These are phyloP conservation scores for Aspergillus fumigatus DNA, from an alignment of 2,329 filamentous ascomycete species.

Conservation along the genomic window DNA sequence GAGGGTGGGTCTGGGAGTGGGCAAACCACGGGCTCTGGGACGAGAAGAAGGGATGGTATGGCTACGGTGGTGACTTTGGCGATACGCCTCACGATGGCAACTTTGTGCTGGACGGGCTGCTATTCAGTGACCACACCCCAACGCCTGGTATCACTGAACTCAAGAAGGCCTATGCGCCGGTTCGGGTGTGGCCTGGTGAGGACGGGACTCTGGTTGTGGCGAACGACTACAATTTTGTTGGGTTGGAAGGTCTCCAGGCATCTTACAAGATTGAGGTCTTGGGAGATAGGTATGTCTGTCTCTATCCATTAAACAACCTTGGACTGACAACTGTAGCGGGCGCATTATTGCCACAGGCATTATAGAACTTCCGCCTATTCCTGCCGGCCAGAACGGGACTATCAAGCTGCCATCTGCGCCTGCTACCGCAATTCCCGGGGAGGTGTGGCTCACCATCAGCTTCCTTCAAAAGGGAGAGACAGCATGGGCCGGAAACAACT, in stretches of 20 bases:
- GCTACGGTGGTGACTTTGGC: conserved; percentile 60
- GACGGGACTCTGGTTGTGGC: background rate
- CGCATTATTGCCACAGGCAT: background rate
- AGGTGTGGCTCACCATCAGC: conserved; percentile 21
- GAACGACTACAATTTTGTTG: background rate
- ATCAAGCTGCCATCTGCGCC: background rate
- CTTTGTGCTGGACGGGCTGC: conserved; percentile 60
- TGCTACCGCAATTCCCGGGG: conserved; percentile 21
- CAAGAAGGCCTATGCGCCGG: conserved; percentile 56
- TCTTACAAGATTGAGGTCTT: background rate
- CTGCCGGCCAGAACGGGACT: background rate
- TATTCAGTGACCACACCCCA: conserved; percentile 48
- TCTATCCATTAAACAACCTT: background rate
- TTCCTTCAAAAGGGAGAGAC: conserved; percentile 24
- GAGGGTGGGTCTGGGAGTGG: conserved; percentile 66
- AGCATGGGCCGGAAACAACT: conserved; percentile 57
- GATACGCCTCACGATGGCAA: conserved; percentile 57
- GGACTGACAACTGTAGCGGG: background rate
- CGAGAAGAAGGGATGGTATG: conserved; percentile 44
- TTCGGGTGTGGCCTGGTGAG: conserved; percentile 20
- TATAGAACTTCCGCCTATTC: background rate
- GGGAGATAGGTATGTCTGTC: background rate
- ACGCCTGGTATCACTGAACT: conserved; percentile 54
- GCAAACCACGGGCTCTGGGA: conserved; percentile 56
- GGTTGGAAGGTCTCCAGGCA: background rate